Base-by-base conservation (phyloP, 1,284 basidiomycete genomes). In the Apiotrichum brassicae region DNA sequence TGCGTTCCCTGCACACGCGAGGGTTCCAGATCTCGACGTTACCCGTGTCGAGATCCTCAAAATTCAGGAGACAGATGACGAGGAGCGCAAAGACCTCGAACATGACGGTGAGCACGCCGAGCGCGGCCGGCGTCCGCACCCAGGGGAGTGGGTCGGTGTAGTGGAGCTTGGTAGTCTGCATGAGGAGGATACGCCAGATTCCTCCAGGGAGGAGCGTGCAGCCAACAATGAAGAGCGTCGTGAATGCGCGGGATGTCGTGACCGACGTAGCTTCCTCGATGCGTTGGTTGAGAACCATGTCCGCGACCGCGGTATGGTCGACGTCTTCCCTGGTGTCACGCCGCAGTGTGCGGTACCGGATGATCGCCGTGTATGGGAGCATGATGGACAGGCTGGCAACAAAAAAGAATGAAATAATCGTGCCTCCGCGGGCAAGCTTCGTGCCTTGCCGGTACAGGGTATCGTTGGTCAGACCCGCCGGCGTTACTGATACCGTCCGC, bases 251-350 rank as follows among this genome's bases (percentile, higher is more conserved):
- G 18, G 28, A 18, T 14, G 28, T 20, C 13, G 41, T 39, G 23
- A 25, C 13, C 14, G 7, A 11, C 23, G 30, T 33, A 4, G 11
- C 19, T 4, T 43, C 19, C 12, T 22, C 28, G 11, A 43, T 18
- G 20, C 19, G 26, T 19, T 18, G 26, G n/a, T 33, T 30, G 19
- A 19, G 26, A 19, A 43, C n/a, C 28, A 43, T 43, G 41, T 18
- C 41, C 19, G 41, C 41, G 28, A 43, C 41, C 16, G 41, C 41
- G 6, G 19, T 20, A 14, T 43, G 41, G 41, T 43, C 41, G 28
- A 43, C 19, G 13, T 30, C 28, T 5, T 26, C 18, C 13, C 12
- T 3, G 26, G 22, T 6, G 26, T 12, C 6, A 4, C 6, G 18
- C n/a, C n/a, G n/a, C 26, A 12, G 26, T 19, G 19, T 13, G 6